Base-by-base conservation (phyloP, 2,329 filamentous ascomycete genomes). In the Penicillium sp. region DNA sequence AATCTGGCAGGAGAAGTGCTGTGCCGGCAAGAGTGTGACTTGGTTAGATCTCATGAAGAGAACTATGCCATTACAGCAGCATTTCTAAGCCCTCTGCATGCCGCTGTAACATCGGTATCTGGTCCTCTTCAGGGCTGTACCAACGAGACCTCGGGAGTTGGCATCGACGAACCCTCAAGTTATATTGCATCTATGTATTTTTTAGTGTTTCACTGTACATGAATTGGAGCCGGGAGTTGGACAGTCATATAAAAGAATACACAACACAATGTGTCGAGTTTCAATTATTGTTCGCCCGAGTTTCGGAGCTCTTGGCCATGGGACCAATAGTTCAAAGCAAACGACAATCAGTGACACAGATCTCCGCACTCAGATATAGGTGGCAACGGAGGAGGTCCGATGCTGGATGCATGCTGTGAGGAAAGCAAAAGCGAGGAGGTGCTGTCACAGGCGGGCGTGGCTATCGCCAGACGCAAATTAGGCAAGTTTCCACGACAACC, bases 1-100 rank as follows among this genome's bases (percentile, higher is more conserved):
- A 29, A 63, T 71, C 2, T 75, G 72, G 72, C 51, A 63, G 40
- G 63, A 64, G 32, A 71, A 67, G 43, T 57, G 44, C 10, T 24
- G 45, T 36, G 41, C 24, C 31, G 54, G 56, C 1, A 45, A 36
- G 46, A 61, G 58, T 45, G 16, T 57, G 6, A 61, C 58, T 24
- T 61, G 58, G 58, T 36, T 61, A 39, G 58, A 61, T 31, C 36
- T 61, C 8, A 57, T 61, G 58, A 61, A 47, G 45, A 55, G 27
- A 18, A 32, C 52, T 6, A 49, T 48, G 22, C 48, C 51, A 13
- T 32, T 55, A 4, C 48, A 53, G 21, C 49, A 49, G 14, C 34
- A 40, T 2, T 34, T 39, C 10, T 53, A 9, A 52, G 4, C 24
- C 24, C 5, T 27, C 1, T 5, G 6, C 1, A 34, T 34, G 32